Evolutionary conservation across 169 alveolate species (phyloP).

Genomic region (Cryptosporidium ryanae): DNA sequence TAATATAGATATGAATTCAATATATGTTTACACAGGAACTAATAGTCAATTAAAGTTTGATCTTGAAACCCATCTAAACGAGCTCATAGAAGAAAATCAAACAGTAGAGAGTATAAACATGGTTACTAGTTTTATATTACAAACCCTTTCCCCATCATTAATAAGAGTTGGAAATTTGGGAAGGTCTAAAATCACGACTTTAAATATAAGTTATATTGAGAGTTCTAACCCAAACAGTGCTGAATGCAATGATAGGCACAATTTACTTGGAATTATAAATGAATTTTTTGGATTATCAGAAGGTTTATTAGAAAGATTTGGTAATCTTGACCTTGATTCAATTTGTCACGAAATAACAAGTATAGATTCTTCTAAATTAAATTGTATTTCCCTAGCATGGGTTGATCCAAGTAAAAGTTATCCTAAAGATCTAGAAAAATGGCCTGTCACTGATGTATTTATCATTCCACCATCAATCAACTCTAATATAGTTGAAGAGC

Average conservation of each 20-base stretch:
- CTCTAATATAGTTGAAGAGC: not conserved
- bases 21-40: slow-evolving; percentile 46
- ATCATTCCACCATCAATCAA: slow-evolving; percentile 32
- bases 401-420: slow-evolving; percentile 13
- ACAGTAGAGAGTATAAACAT: slow-evolving; percentile 14
- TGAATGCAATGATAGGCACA: slow-evolving; percentile 22
- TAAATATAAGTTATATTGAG: not conserved
- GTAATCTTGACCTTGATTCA: not conserved
- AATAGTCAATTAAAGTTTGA: slow-evolving; percentile 4
- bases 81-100: slow-evolving; percentile 3
- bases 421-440: slow-evolving; percentile 52
- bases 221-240: not conserved
- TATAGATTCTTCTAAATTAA: slow-evolving; percentile 32
- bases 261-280: not conserved
- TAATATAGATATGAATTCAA: slow-evolving; percentile 1
- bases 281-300: not conserved
- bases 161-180: slow-evolving; percentile 56
- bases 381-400: slow-evolving; percentile 66
- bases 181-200: not conserved
- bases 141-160: slow-evolving; percentile 29
- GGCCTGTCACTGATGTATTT: slow-evolving; percentile 60
- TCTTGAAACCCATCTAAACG: not conserved
- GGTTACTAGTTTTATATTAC: slow-evolving; percentile 23
- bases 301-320: not conserved
- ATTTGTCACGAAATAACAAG: slow-evolving; percentile 35